A percentile compares a stretch with the other conserved stretches of the same genome.
These are phyloP conservation scores for Cardamine resedifolia DNA, from an alignment of 345 rosid genomes.

Conservation along the genomic window DNA sequence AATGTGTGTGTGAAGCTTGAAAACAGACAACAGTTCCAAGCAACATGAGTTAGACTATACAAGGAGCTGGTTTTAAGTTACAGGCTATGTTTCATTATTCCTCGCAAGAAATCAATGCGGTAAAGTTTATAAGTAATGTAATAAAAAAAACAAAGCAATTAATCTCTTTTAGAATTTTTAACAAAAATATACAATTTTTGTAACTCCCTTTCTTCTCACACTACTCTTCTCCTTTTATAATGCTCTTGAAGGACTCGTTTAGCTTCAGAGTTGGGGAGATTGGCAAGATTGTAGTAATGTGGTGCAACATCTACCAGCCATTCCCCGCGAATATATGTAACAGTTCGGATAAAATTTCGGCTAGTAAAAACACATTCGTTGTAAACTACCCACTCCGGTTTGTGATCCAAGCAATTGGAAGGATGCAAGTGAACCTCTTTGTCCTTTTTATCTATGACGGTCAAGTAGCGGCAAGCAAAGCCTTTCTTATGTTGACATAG, in stretches of 20 bases:
- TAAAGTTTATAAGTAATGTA: too few relatives aligned
- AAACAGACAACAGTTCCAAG: too few relatives aligned
- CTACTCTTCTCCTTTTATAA: neutral
- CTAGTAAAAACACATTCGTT: constrained; percentile 36
- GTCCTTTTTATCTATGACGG: neutral
- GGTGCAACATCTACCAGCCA: constrained; percentile 39
- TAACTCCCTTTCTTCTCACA: neutral
- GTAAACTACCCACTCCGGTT: constrained; percentile 90
- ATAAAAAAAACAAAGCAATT: neutral
- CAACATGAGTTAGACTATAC: too few relatives aligned
- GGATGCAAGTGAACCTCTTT: constrained; percentile 55
- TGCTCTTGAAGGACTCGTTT: neutral
- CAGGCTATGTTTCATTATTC: too few relatives aligned
- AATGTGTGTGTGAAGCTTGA: too few relatives aligned
- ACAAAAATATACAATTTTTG: neutral
- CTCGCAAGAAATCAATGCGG: too few relatives aligned
- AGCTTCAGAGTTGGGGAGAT: neutral
- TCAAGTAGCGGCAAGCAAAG: neutral
- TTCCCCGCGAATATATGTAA: constrained; percentile 74
- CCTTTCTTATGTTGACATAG: constrained; percentile 1
- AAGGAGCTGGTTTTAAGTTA: too few relatives aligned
- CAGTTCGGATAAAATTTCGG: constrained; percentile 78
- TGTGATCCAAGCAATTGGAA: constrained; percentile 78
- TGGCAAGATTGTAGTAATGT: neutral
- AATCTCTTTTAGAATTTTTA: neutral